Conservation (phyloP, 176 grass and related monocot species). For the Metroxylon sagu region DNA sequence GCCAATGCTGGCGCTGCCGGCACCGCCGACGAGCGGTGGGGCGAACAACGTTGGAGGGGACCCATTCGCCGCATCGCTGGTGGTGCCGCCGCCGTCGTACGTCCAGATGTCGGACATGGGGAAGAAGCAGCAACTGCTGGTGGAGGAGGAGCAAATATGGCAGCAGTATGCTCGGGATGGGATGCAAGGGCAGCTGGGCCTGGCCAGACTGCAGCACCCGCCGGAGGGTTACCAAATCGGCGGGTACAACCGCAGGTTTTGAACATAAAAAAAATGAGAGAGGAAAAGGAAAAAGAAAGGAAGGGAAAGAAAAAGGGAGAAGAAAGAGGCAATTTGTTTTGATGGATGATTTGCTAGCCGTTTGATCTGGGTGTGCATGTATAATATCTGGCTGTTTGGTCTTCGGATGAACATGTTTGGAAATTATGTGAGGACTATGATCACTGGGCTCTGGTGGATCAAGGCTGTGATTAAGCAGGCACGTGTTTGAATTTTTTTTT, state of each 20-base stretch:
- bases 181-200: conserved; percentile 34
- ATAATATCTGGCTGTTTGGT: no score
- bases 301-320: no score
- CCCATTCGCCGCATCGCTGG: conserved; percentile 52
- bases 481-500: no score
- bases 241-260: conserved; percentile 7
- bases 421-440: no score
- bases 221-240: conserved; percentile 14
- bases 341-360: no score
- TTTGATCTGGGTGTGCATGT: no score
- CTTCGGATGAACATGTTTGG: no score
- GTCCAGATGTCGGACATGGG: conserved; percentile 90
- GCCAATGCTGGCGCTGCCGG: conserved; percentile 49
- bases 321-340: no score
- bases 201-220: conserved; percentile 35
- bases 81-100: conserved; percentile 50
- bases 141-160: conserved; percentile 57
- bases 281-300: no score
- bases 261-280: no score
- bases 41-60: background rate
- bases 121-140: conserved; percentile 49
- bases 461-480: no score
- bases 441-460: no score
- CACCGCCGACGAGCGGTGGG: conserved; percentile 10
- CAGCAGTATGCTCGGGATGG: conserved; percentile 43